phyloP scores from a whole-genome alignment of 192 early-diverging fungal genomes.

The Oehlia diaphana region DNA sequence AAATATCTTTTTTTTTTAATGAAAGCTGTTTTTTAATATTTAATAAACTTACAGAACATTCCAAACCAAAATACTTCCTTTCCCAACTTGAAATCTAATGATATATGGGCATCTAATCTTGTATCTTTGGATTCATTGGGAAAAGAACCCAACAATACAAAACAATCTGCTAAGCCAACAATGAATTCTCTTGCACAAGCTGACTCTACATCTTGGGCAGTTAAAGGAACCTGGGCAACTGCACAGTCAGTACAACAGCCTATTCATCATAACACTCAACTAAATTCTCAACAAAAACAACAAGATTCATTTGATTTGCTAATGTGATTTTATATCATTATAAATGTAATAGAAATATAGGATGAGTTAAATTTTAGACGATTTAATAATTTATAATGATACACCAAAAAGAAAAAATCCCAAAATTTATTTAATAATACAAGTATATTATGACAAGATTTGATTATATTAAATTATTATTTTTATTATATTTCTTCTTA shows the following conservation, averaged over 20 bases:
- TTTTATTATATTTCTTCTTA: too few species aligned
- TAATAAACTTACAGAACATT: background rate
- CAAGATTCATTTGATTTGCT: constrained; percentile 28
- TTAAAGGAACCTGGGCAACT: constrained; percentile 17
- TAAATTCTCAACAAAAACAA: constrained; percentile 1
- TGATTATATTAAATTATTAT: too few species aligned
- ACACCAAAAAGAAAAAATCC: too few species aligned
- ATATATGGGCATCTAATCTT: constrained; percentile 72
- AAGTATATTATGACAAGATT: too few species aligned
- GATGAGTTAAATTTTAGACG: background rate
- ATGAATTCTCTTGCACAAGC: constrained; percentile 53
- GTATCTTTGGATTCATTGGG: constrained; percentile 74
- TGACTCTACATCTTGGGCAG: background rate
- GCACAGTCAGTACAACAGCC: background rate
- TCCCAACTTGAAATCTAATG: constrained; percentile 43
- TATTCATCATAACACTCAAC: background rate
- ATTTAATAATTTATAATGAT: too few species aligned
- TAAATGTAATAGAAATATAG: background rate
- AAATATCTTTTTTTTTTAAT: background rate
- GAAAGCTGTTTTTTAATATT: background rate
- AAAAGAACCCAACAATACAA: constrained; percentile 34
- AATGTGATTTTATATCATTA: background rate
- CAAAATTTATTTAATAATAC: too few species aligned
- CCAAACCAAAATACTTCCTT: constrained; percentile 21
- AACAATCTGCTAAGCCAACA: constrained; percentile 51